Base-by-base conservation (phyloP, 257 asterid species). In the Orobanche coerulescens region DNA sequence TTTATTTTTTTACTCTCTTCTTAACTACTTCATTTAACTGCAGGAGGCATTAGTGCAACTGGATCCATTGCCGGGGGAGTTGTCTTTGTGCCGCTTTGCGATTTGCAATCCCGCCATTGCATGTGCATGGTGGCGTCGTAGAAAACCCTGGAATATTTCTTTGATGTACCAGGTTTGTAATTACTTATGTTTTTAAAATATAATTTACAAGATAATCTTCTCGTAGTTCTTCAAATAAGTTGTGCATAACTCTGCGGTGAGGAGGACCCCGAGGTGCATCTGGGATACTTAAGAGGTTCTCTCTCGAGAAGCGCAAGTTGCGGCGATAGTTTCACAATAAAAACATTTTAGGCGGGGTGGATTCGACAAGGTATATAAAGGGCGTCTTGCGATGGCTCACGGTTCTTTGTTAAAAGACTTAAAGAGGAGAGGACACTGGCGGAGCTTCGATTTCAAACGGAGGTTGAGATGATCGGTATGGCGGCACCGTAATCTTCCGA, bases 401-500 rank as follows among this genome's bases (percentile, higher is more conserved):
- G 76, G 85, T 79, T 23, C n/a, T 82, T 82, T 0, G 85, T 79
- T 20, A 79, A 79, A 69, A 71, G 82, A 47, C 80, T 79, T 6
- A 79, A 79, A 49, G 85, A 79, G 66, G 85, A 74, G 76, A 70
- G 82, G 67, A 79, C 82, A 12, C 80, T 12, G 82, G 85, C 0
- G 11, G 85, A 79, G 78, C 82, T 79, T 24, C n/a, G 82, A 79
- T 79, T 79, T 61, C 85, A 73, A 42, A 77, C 83, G 4, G 83
- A 77, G 58, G 79, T 80, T 6, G 81, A 80, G 71, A 77, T 77
- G 86, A 77, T 77, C 30, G 74, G 86, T 43, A 71, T 77, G 83
- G 86, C 86, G 0, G 86, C 86, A 80, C 65, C 83, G 86, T 12
- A 80, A 77, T 72, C 80, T 80, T 64, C 86, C 77, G 13, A 51